These are phyloP conservation scores for Sabuloglossum arenarium DNA, from an alignment of 495 filamentous ascomycete species.

Conservation along the genomic window DNA sequence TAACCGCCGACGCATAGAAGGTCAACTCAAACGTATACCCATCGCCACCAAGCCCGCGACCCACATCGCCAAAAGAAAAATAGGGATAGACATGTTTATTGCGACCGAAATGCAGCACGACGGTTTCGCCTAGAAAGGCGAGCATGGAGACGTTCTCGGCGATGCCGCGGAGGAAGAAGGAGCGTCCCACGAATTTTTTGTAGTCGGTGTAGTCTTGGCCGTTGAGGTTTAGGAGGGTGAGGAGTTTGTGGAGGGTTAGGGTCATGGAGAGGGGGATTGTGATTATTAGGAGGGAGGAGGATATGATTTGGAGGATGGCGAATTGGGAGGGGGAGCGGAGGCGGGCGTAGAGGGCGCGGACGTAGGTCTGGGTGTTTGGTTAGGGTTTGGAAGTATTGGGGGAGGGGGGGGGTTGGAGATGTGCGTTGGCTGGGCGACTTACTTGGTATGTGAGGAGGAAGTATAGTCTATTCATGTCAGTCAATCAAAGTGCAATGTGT, in stretches of 20 bases:
- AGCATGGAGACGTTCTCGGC: constrained; percentile 46
- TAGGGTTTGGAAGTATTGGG: not conserved
- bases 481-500: not conserved
- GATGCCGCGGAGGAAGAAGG: constrained; percentile 38
- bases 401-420: too few species aligned
- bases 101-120: constrained; percentile 37
- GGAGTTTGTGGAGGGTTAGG: constrained; percentile 26
- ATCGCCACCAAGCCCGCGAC: too few species aligned
- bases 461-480: constrained; percentile 19
- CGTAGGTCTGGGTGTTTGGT: constrained; percentile 24
- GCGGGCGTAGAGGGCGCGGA: constrained; percentile 44
- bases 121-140: constrained; percentile 35
- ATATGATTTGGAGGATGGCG: constrained; percentile 34
- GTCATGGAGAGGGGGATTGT: constrained; percentile 39
- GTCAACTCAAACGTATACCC: constrained; percentile 28
- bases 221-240: constrained; percentile 26
- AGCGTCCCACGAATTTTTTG: constrained; percentile 35
- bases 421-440: not conserved
- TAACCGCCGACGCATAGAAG: constrained; percentile 34
- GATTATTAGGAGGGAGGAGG: constrained; percentile 33
- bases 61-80: constrained; percentile 28
- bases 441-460: constrained; percentile 41
- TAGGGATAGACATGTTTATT: constrained; percentile 40
- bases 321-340: constrained; percentile 37
- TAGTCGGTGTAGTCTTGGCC: constrained; percentile 33